Conservation (phyloP, 768 basidiomycete species). For the Mrakia gelida region DNA sequence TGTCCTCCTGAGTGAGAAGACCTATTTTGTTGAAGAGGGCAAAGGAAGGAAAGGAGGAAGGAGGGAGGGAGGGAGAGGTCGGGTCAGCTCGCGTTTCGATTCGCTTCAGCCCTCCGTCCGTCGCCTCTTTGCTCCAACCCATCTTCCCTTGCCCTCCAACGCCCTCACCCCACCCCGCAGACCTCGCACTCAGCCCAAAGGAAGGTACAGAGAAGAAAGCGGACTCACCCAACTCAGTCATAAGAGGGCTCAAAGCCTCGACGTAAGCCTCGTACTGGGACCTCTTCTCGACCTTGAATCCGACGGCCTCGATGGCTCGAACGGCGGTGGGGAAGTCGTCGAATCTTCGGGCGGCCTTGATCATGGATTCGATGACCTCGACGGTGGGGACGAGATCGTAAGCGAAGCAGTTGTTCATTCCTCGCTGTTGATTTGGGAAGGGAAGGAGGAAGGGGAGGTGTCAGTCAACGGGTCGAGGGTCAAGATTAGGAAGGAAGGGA, state of each 20-base stretch:
- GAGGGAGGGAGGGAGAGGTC: background rate
- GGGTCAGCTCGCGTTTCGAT: background rate
- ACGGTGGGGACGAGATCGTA: slow-evolving; percentile 92
- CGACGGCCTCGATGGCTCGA: slow-evolving; percentile 89
- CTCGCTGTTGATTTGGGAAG: slow-evolving; percentile 58
- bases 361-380: slow-evolving; percentile 75
- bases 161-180: too few species aligned
- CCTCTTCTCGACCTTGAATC: slow-evolving; percentile 97
- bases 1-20: slow-evolving; percentile 60
- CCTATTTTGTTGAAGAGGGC: slow-evolving; percentile 44
- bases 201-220: background rate
- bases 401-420: slow-evolving; percentile 98
- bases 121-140: too few species aligned
- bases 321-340: slow-evolving; percentile 98
- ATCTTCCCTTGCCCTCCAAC: too few species aligned
- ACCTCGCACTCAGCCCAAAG: too few species aligned
- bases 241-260: slow-evolving; percentile 77
- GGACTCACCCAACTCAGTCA: slow-evolving; percentile 82
- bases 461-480: background rate
- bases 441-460: background rate
- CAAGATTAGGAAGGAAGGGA: too few species aligned
- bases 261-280: slow-evolving; percentile 90
- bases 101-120: background rate
- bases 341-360: slow-evolving; percentile 81
- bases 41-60: background rate